Conservation (phyloP, 2,329 filamentous ascomycete species). For the Dothistroma septosporum region DNA sequence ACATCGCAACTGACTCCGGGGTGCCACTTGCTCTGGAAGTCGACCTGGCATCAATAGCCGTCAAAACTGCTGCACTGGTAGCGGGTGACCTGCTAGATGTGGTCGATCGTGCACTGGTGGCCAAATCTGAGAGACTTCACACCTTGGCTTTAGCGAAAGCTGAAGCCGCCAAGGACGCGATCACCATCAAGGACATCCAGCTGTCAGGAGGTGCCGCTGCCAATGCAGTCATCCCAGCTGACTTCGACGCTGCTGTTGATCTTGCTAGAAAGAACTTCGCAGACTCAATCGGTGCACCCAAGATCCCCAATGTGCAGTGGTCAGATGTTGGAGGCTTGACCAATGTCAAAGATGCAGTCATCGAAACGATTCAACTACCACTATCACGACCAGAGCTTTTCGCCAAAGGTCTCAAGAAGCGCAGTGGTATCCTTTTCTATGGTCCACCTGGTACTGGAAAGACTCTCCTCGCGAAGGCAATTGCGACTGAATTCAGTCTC, state of each 20-base stretch:
- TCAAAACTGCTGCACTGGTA: conserved; percentile 93
- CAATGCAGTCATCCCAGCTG: conserved; percentile 71
- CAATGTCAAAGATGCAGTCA: conserved; percentile 94
- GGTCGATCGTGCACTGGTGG: conserved; percentile 80
- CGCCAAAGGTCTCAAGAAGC: conserved; percentile 96
- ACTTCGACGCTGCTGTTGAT: conserved; percentile 91
- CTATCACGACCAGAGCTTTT: conserved; percentile 89
- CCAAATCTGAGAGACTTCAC: conserved; percentile 71
- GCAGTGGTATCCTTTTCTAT: conserved; percentile 88
- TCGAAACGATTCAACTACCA: conserved; percentile 92
- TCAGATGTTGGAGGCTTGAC: conserved; percentile 89
- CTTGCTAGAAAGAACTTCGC: conserved; percentile 97
- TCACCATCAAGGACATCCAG: conserved; percentile 74
- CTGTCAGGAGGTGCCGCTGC: conserved; percentile 78
- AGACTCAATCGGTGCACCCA: conserved; percentile 92
- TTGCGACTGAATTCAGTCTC: conserved; percentile 87
- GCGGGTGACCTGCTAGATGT: conserved; percentile 90
- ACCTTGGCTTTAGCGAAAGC: conserved; percentile 55
- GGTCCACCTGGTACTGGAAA: conserved; percentile 89
- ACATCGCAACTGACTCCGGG: conserved; percentile 70
- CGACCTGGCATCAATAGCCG: conserved; percentile 75
- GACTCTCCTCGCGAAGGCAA: conserved; percentile 87
- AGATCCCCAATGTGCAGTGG: conserved; percentile 96
- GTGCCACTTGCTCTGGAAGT: conserved; percentile 77
- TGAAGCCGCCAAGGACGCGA: conserved; percentile 25